A percentile compares a stretch with the other conserved stretches of the same genome.
Conservation (phyloP, 2,329 filamentous ascomycete genomes). For the Trichoderma sp. region DNA sequence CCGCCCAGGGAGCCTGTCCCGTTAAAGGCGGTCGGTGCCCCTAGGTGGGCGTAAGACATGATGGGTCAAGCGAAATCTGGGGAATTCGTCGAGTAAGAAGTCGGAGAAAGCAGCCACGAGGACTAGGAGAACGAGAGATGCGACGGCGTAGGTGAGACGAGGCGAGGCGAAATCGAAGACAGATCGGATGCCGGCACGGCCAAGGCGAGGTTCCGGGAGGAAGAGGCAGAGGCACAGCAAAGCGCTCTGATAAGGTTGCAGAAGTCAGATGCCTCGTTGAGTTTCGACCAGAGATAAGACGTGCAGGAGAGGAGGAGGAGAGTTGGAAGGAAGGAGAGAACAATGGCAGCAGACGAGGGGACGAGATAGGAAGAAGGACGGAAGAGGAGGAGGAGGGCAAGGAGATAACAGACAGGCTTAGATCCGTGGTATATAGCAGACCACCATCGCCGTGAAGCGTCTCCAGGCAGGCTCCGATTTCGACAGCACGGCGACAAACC, state of each 20-base stretch:
- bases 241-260: conserved; percentile 27
- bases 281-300: conserved; percentile 22
- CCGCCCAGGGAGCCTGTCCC: conserved; percentile 70
- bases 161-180: conserved; percentile 14
- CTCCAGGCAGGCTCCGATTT: conserved; percentile 13
- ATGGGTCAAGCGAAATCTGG: conserved; percentile 30
- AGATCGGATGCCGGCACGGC: conserved; percentile 24
- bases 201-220: conserved; percentile 24
- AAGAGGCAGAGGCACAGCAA: conserved; percentile 12
- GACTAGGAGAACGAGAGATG: background rate
- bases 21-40: conserved; percentile 63
- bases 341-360: background rate
- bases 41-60: conserved; percentile 64
- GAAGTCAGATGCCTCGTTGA: conserved; percentile 21
- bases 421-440: conserved; percentile 21
- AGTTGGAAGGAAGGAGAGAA: conserved; percentile 17
- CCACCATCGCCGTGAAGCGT: conserved; percentile 1
- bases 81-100: conserved; percentile 15
- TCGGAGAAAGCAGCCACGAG: conserved; percentile 26
- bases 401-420: conserved; percentile 25
- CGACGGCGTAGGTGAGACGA: conserved; percentile 2
- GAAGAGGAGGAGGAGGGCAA: conserved; percentile 12
- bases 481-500: conserved; percentile 25
- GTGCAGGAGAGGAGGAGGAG: conserved; percentile 23
- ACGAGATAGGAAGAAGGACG: conserved; percentile 21